A percentile compares a stretch with the other conserved stretches of the same genome.
Evolutionary conservation across 2,329 filamentous ascomycete genomes (phyloP).

Genomic region (Epichloe bromicola): DNA sequence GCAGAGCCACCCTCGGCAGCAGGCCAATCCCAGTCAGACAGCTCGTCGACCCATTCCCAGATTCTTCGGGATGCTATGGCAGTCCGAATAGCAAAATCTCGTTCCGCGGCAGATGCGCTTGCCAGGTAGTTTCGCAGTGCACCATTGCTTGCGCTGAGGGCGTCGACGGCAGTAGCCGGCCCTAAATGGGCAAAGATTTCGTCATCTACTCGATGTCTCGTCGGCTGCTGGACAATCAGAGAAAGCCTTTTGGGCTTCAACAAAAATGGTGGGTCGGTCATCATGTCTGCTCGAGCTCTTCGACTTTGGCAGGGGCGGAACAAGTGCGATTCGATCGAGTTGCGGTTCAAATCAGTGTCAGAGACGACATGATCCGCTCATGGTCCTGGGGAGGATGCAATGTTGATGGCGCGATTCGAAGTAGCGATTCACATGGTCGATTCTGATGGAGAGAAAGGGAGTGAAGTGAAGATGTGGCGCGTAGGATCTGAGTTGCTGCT

Average conservation of each 20-base stretch:
- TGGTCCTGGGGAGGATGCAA: constrained; percentile 22
- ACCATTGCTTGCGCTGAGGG: constrained; percentile 41
- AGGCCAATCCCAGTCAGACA: constrained; percentile 48
- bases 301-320: background rate
- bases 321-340: background rate
- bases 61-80: constrained; percentile 59
- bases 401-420: constrained; percentile 11
- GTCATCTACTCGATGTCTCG: constrained; percentile 35
- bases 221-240: constrained; percentile 25
- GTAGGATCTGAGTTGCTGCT: background rate
- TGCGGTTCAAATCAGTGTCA: background rate
- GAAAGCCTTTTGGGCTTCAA: constrained; percentile 21
- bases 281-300: constrained; percentile 10
- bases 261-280: constrained; percentile 21
- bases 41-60: constrained; percentile 62
- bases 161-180: constrained; percentile 46
- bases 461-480: background rate
- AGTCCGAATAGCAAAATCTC: constrained; percentile 57
- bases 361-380: constrained; percentile 14
- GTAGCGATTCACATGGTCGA: constrained; percentile 9
- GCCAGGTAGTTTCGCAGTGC: constrained; percentile 47
- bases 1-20: constrained; percentile 27
- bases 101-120: constrained; percentile 49
- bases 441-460: background rate
- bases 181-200: constrained; percentile 49